These are phyloP conservation scores for Oldenlandia corymbosa DNA, from an alignment of 257 asterid genomes.

Conservation along the genomic window DNA sequence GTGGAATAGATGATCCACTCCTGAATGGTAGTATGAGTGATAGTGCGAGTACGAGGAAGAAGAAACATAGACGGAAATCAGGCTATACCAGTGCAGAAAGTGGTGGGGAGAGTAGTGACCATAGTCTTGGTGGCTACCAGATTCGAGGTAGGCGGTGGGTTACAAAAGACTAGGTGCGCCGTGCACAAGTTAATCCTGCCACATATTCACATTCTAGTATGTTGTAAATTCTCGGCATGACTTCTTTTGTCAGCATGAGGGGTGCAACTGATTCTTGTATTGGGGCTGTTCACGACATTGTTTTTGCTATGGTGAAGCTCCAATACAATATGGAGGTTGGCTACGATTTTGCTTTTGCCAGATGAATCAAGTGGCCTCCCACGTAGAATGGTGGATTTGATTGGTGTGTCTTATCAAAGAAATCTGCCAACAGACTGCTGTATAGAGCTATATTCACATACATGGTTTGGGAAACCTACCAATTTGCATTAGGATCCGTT, in stretches of 20 bases:
- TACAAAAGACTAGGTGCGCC: slow-evolving; percentile 46
- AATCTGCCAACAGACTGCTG: neutral
- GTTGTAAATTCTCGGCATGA: neutral
- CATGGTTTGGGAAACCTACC: too few species aligned
- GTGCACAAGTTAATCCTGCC: neutral
- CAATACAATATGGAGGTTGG: neutral
- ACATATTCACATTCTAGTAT: neutral
- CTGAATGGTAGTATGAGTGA: slow-evolving; percentile 86
- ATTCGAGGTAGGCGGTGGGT: slow-evolving; percentile 87
- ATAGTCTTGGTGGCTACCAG: slow-evolving; percentile 49
- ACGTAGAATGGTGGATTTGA: neutral
- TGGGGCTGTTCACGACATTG: slow-evolving; percentile 14
- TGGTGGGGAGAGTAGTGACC: slow-evolving; percentile 77
- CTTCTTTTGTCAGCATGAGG: neutral
- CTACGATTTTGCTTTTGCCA: neutral
- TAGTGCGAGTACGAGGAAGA: slow-evolving; percentile 53
- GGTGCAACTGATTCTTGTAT: slow-evolving; percentile 4
- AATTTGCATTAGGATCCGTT: too few species aligned
- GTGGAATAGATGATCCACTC: slow-evolving; percentile 93
- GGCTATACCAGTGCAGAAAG: slow-evolving; percentile 90
- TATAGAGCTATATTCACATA: too few species aligned
- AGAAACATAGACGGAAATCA: slow-evolving; percentile 61
- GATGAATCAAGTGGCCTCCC: neutral
- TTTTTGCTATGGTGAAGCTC: slow-evolving; percentile 13
- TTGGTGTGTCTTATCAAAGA: neutral